phyloP scores from a whole-genome alignment of 2,329 filamentous ascomycete species.

The Verticillium nubilum region DNA sequence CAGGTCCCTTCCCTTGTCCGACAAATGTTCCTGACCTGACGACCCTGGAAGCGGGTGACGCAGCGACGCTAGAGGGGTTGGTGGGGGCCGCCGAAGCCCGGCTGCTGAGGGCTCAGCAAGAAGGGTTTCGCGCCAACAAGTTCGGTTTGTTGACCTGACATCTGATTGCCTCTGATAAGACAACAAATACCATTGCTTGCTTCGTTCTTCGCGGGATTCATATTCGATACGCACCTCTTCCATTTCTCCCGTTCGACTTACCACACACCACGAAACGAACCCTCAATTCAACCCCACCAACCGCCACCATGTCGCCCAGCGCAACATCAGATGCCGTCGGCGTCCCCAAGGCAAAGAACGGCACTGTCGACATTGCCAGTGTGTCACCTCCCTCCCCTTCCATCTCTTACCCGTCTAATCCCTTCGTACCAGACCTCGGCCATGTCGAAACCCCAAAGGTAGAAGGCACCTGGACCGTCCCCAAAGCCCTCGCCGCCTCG shows the following conservation, averaged over 20 bases:
- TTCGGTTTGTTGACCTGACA: neutral
- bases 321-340: neutral
- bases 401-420: neutral
- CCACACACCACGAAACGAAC: neutral
- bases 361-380: conserved; percentile 9
- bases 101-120: neutral
- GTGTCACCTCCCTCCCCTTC: neutral
- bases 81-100: neutral
- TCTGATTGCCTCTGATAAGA: neutral
- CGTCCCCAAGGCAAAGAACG: neutral
- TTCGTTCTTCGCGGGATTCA: neutral
- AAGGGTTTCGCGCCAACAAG: neutral
- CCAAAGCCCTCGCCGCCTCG: conserved; percentile 12
- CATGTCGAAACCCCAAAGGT: conserved; percentile 15
- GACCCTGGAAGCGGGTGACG: neutral
- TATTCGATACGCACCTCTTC: neutral
- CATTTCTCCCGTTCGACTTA: neutral
- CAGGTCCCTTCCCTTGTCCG: too few relatives aligned
- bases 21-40: neutral
- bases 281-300: neutral
- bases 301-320: conserved; percentile 1
- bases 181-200: neutral
- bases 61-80: neutral
- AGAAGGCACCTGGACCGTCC: conserved; percentile 17
- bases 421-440: conserved; percentile 13